Evolutionary conservation across 805 yeast species (phyloP).

Genomic region (Candida silvicultrix): DNA sequence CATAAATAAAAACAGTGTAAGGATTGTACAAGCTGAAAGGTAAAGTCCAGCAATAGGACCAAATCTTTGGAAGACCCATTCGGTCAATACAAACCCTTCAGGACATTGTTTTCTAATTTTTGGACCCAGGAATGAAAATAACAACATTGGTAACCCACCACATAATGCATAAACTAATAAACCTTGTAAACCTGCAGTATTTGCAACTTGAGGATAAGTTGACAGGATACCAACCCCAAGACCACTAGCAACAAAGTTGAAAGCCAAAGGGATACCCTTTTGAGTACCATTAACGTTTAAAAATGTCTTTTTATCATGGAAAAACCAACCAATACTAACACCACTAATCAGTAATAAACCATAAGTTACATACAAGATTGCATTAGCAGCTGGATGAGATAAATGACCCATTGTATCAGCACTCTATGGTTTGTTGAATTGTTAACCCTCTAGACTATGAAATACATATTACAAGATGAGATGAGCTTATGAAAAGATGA

Average conservation of each 20-base stretch:
- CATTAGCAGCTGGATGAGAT: slow-evolving; percentile 52
- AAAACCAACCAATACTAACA: slow-evolving; percentile 52
- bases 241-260: slow-evolving; percentile 90
- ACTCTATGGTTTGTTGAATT: background rate
- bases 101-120: slow-evolving; percentile 73
- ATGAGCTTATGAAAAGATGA: no score
- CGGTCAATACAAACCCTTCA: slow-evolving; percentile 84
- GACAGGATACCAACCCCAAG: slow-evolving; percentile 85
- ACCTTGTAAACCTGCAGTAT: slow-evolving; percentile 82
- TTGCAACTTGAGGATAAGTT: slow-evolving; percentile 83
- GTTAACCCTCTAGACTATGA: no score
- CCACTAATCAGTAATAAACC: slow-evolving; percentile 50
- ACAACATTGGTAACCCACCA: slow-evolving; percentile 78
- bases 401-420: slow-evolving; percentile 28
- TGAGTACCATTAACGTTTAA: slow-evolving; percentile 78
- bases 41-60: slow-evolving; percentile 71
- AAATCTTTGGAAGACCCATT: slow-evolving; percentile 85
- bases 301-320: slow-evolving; percentile 47
- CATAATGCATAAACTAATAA: slow-evolving; percentile 70
- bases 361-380: slow-evolving; percentile 57
- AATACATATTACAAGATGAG: background rate
- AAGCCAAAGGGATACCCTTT: slow-evolving; percentile 70
- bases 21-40: slow-evolving; percentile 71
- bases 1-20: slow-evolving; percentile 83
- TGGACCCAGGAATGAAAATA: slow-evolving; percentile 85